Conservation (phyloP, 441 rosid species). For the Populus hybrid region DNA sequence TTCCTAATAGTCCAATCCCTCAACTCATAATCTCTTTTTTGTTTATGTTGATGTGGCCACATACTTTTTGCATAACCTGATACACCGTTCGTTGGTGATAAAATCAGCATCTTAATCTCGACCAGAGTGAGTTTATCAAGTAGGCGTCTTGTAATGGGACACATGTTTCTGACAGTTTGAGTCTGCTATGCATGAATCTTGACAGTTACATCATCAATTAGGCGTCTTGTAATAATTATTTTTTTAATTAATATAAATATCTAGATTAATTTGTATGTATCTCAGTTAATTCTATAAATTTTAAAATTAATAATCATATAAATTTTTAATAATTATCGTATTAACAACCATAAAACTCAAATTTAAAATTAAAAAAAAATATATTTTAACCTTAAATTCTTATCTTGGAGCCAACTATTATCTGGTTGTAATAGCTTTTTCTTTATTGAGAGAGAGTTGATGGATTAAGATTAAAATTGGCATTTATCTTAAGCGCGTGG, state of each 20-base stretch:
- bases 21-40: not conserved
- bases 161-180: not conserved
- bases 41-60: not conserved
- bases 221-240: not conserved
- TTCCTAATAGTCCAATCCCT: not conserved
- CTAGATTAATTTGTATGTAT: too few species aligned
- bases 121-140: too few species aligned
- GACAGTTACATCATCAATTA: not conserved
- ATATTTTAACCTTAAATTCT: too few species aligned
- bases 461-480: not conserved
- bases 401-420: too few species aligned
- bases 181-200: not conserved
- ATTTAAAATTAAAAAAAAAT: too few species aligned
- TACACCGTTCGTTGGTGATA: not conserved
- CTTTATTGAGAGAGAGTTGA: not conserved
- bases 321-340: too few species aligned
- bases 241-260: too few species aligned
- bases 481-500: too few species aligned
- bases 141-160: not conserved
- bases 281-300: too few species aligned
- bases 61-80: not conserved
- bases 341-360: fast-evolving
- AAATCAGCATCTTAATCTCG: not conserved
- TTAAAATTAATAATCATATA: too few species aligned
- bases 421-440: not conserved